These are phyloP conservation scores for Phialophora tarda DNA, from an alignment of 2,329 filamentous ascomycete genomes.

Conservation along the genomic window DNA sequence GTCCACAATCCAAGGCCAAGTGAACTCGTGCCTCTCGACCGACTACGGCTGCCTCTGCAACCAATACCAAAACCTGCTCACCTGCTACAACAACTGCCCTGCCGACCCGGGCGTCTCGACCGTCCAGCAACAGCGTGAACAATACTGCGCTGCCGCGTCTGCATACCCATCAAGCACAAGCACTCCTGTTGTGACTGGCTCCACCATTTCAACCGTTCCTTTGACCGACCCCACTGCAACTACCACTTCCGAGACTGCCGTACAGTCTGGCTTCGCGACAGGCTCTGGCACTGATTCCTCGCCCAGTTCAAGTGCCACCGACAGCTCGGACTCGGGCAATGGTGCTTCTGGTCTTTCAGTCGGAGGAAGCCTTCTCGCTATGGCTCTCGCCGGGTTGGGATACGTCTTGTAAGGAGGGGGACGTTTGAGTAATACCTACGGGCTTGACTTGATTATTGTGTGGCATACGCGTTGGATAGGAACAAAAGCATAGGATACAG, in stretches of 20 bases:
- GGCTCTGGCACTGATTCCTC: slow-evolving; percentile 32
- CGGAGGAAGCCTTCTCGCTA: slow-evolving; percentile 42
- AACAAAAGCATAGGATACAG: not conserved
- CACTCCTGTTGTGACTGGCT: slow-evolving; percentile 28
- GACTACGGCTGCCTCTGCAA: slow-evolving; percentile 65
- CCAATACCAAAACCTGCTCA: slow-evolving; percentile 59
- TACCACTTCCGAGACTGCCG: slow-evolving; percentile 25
- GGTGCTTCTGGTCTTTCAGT: slow-evolving; percentile 31
- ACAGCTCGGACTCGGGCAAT: slow-evolving; percentile 32
- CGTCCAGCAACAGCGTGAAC: slow-evolving; percentile 44
- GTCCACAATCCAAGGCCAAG: slow-evolving; percentile 47
- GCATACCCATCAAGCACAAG: slow-evolving; percentile 43
- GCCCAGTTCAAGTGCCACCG: slow-evolving; percentile 39
- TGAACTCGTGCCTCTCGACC: slow-evolving; percentile 52
- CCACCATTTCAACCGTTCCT: slow-evolving; percentile 19
- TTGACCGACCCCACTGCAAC: slow-evolving; percentile 13
- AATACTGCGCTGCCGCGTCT: slow-evolving; percentile 52
- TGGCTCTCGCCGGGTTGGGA: slow-evolving; percentile 34
- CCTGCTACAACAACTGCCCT: slow-evolving; percentile 70
- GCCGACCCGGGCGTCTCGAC: slow-evolving; percentile 48
- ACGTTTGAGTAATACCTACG: not conserved
- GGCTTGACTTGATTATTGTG: not conserved
- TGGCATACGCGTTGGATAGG: not conserved
- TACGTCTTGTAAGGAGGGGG: slow-evolving; percentile 21
- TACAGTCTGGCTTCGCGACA: slow-evolving; percentile 29